A percentile compares a stretch with the other conserved stretches of the same genome.
These are phyloP conservation scores for Pseudonectria buxi DNA, from an alignment of 2,329 filamentous ascomycete species.

Conservation along the genomic window DNA sequence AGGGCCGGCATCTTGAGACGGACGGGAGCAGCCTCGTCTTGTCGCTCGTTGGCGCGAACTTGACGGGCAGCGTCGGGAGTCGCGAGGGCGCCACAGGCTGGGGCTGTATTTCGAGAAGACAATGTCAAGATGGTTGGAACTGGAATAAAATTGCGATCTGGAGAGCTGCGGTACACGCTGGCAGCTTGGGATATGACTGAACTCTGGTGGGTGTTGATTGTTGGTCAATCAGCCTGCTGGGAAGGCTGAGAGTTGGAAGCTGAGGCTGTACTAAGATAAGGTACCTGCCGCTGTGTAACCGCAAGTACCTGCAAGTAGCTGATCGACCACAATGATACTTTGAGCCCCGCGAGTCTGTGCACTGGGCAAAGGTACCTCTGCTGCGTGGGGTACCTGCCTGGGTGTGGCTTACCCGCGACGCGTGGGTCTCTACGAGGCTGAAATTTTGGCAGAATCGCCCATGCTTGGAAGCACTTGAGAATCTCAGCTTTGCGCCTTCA, in stretches of 20 bases:
- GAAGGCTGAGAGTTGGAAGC: conserved; percentile 18
- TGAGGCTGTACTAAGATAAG: not conserved
- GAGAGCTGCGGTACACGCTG: too few species aligned
- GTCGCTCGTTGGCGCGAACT: not conserved
- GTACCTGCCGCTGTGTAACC: not conserved
- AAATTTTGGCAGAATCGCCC: conserved; percentile 24
- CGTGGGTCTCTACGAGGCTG: conserved; percentile 28
- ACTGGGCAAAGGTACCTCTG: conserved; percentile 6
- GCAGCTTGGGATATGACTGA: too few species aligned
- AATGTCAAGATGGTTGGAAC: too few species aligned
- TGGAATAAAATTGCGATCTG: too few species aligned
- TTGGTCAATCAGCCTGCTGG: not conserved
- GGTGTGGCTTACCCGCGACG: conserved; percentile 14
- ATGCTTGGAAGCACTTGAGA: conserved; percentile 7
- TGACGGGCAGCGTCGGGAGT: conserved; percentile 4
- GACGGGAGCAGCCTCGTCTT: conserved; percentile 7
- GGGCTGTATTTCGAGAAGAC: not conserved
- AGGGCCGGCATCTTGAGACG: conserved; percentile 43
- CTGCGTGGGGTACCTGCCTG: conserved; percentile 6
- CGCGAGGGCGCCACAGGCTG: conserved; percentile 6
- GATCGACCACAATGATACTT: conserved; percentile 2
- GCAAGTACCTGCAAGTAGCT: too few species aligned
- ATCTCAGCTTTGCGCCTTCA: conserved; percentile 12
- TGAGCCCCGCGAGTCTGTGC: not conserved
- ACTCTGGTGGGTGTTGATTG: conserved; percentile 3